A percentile compares a stretch with the other conserved stretches of the same genome.
Evolutionary conservation across 2,329 filamentous ascomycete species (phyloP).

Genomic region (Colletotrichum filicis): DNA sequence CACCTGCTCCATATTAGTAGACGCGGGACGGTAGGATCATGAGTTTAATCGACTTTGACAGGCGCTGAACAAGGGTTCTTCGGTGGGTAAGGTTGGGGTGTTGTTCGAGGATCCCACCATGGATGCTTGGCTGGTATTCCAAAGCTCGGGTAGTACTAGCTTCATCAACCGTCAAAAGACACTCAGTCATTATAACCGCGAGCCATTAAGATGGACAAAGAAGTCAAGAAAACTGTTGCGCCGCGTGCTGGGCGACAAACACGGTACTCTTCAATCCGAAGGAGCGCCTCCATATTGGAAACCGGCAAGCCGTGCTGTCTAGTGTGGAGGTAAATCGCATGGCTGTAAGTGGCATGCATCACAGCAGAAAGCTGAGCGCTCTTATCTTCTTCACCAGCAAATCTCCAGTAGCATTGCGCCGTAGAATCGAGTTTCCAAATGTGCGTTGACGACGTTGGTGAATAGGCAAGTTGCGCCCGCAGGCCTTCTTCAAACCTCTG

Average conservation of each 20-base stretch:
- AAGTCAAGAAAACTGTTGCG: constrained; percentile 10
- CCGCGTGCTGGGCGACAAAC: not conserved
- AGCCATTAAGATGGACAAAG: constrained; percentile 17
- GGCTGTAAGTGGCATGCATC: not conserved
- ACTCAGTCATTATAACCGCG: not conserved
- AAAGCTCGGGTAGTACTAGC: not conserved
- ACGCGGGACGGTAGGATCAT: not conserved
- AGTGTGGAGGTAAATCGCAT: not conserved
- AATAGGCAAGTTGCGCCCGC: not conserved
- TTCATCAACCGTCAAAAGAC: not conserved
- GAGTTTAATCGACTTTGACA: constrained; percentile 1
- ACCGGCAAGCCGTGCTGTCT: not conserved
- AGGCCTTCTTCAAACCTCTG: not conserved
- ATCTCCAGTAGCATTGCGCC: not conserved
- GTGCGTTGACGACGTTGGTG: not conserved
- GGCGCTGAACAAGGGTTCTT: not conserved
- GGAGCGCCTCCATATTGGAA: not conserved
- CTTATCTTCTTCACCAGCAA: no score
- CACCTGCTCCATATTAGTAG: not conserved
- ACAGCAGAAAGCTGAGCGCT: not conserved
- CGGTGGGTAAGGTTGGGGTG: not conserved
- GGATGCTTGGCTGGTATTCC: not conserved
- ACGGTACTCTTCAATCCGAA: not conserved
- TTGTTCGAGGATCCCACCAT: not conserved
- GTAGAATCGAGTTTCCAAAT: not conserved